Base-by-base conservation (phyloP, 169 alveolate genomes). In the Plasmodium berghei region DNA sequence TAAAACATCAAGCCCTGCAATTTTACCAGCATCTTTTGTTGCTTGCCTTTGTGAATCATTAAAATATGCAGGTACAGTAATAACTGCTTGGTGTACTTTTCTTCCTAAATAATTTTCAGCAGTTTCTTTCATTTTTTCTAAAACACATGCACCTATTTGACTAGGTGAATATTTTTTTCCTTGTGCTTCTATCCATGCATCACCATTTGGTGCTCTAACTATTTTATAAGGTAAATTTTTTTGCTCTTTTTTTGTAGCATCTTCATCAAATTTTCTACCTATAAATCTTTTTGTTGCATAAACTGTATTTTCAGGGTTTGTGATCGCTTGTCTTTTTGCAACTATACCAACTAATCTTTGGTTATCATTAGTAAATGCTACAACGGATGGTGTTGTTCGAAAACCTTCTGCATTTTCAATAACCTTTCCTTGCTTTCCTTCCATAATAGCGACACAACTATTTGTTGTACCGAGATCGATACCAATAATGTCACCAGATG, bases 381-480 rank as follows among this genome's bases (percentile, higher is more conserved):
- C 99, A 26, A 97, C 97, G 6, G 99, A 97, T n/a, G 99, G 99
- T 28, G 99, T 98, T 46, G 99, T 98, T 87, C 99, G 95, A 96
- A 94, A 89, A 18, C 96, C 96, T 95, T 97, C 99, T 70, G 99
- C 97, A 92, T 98, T 98, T 83, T 97, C 99, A 64, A 98, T 95
- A 54, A 98, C 99, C 92, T 98, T 98, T 28, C 99, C 99, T 70
- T 97, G 97, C 83, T 96, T 95, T 54, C 99, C 99, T 94, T 98
- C 99, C 99, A 98, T 97, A 45, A 99, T 95, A 8, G 99, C 99
- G 62, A 98, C 99, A 91, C 99, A 98, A 74, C 99, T 96, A 97
- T 99, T 98, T 59, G 99, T 99, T 28, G 99, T 99, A 34, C 99
- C 99, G 94, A 99, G 94, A 93, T 99, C 99, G 55, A 99, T 98